Base-by-base conservation (phyloP, 495 filamentous ascomycete genomes). In the Aspergillus heteromorphus region DNA sequence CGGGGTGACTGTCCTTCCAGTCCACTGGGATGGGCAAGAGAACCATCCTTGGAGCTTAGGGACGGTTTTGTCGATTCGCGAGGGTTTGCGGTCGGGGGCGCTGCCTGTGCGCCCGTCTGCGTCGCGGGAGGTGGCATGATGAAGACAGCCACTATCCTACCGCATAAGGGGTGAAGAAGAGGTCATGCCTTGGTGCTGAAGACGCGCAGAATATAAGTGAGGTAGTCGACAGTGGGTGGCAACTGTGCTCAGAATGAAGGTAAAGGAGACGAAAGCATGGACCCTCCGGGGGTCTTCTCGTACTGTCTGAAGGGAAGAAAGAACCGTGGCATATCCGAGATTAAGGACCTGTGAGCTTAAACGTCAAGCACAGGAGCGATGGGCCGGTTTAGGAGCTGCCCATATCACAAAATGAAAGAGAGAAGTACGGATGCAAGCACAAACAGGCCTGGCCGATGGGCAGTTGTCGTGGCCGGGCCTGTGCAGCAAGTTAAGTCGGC, bases 281-380 rank as follows among this genome's bases (percentile, higher is more conserved):
- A 62, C 61, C 62, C 60, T 64, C 60, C 57, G 58, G 56, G 57
- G 56, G 60, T 65, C 60, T 58, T 65, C 59, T 56, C 48, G 59
- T 56, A 48, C 43, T 49, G 50, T 58, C 45, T 49, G 52, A 60
- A 52, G 68, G 51, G 48, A 49, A 57, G 49, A 54, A 56, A 34
- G 54, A 55, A 57, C 53, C 27, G 52, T 60, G 51, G 59, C 65
- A 68, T 69, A 57, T 63, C 62, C 65, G 38, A 53, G 49, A 29
- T 30, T 42, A 18, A 40, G 38, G 54, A 36, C 49, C 49, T 45
- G 40, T 55, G 45, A 56, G 53, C 23, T 49, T 25, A 49, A 27
- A 40, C 16, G 34, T 36, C 11, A 49, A 40, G 51, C 47, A 42
- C 45, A 27, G 36, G 29, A 16, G 27, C 10, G 45, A 48, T 20